Evolutionary conservation across 768 basidiomycete species (phyloP), one percentile per base, ranked within the genome.

Genomic region (Rhodotorula graminis): DNA sequence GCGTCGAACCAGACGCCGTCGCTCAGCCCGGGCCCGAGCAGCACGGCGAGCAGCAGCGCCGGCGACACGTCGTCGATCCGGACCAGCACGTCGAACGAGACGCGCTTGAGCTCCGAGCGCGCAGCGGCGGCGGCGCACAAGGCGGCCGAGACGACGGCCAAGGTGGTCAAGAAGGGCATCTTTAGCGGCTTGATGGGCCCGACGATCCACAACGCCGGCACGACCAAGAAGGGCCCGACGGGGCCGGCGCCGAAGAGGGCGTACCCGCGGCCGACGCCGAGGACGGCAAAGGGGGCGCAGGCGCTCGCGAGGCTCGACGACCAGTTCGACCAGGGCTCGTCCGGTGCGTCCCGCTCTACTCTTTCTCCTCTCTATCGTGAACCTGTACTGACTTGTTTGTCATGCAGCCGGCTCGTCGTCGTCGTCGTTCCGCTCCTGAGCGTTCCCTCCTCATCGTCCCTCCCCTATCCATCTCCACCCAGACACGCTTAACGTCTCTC

Each of bases 141-240:
- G 10, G 65, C 61, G 25, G 63, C 63, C 10, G 12, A 19, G 40
- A 49, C 52, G 31, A 46, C 63, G 12, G 70, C 55, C 37, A 67
- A 67, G 33, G 71, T 55, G 9, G 66, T 67, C 53, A 73, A 73
- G 60, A 69, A 69, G 49, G 72, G 72, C 37, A 47, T 73, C 52
- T 57, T 61, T 15, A 46, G 58, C 18, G 55, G 67, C 0, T 18
- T 73, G 5, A 2, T 65, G 1, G 63, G 64, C 37, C 72, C 72
- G 27, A 68, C 67, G 44, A 65, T 73, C 27, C 72, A 73, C 33
- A 64, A 68, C 10, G 50, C 60, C 10, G 69, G 64, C 25, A 60
- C 44, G 31, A 25, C 33, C 18, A 33, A 37, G 37, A 33, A 33
- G 37, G 37, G 14, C 8, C 31, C 56, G 56, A 37, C 56, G 19